phyloP scores from a whole-genome alignment of 192 early-diverging fungal species.

The Chytriomyces sp. region DNA sequence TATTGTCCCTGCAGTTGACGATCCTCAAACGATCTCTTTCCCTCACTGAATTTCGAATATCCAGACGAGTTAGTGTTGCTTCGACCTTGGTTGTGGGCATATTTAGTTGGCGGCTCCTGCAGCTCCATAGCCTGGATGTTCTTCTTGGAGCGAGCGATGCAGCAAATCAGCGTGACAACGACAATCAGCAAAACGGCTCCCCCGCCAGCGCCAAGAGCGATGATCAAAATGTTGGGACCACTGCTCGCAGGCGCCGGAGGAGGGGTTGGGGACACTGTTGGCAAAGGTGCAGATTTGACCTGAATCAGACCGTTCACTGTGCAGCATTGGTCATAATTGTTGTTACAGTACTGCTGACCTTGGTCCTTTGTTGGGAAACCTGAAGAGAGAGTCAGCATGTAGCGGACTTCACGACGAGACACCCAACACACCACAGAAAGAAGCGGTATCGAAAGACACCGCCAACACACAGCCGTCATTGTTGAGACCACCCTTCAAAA shows the following conservation, averaged over 20 bases:
- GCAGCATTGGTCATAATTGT: constrained; percentile 12
- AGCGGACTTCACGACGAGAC: not conserved
- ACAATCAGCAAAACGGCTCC: not conserved
- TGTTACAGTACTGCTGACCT: constrained; percentile 12
- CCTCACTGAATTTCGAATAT: not conserved
- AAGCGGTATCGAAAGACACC: not conserved
- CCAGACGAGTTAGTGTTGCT: not conserved
- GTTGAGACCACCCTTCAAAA: not conserved
- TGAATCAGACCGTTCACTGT: constrained; percentile 15
- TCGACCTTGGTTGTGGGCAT: not conserved
- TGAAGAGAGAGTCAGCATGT: not conserved
- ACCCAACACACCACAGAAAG: not conserved
- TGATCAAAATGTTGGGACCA: not conserved
- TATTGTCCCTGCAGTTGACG: too few relatives aligned
- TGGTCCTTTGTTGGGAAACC: not conserved
- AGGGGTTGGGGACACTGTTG: not conserved
- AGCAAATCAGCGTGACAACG: not conserved
- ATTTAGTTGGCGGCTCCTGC: not conserved
- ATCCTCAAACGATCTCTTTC: not conserved
- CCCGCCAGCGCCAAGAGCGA: constrained; percentile 13
- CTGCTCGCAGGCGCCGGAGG: not conserved
- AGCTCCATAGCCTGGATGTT: too few relatives aligned
- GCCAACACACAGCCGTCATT: not conserved
- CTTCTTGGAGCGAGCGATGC: too few relatives aligned
- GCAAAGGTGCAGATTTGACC: not conserved